These are phyloP conservation scores for Eucalyptus cloeziana DNA, from an alignment of 345 rosid species.

Conservation along the genomic window DNA sequence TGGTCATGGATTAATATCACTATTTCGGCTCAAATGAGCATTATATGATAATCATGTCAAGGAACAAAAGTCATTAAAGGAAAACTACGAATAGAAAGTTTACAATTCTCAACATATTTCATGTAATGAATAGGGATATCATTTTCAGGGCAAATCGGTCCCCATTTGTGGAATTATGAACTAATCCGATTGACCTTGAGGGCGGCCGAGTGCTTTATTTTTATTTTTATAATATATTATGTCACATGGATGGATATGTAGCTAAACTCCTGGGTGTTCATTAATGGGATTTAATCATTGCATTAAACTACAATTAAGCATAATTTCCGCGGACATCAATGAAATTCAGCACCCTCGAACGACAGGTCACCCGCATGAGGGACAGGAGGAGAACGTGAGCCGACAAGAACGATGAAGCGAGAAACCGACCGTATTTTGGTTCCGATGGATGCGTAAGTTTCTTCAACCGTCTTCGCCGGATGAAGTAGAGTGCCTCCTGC, in stretches of 20 bases:
- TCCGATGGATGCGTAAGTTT: background rate
- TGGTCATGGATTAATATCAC: background rate
- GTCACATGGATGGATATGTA: background rate
- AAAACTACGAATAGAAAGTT: background rate
- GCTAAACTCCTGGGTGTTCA: background rate
- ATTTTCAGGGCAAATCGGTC: accelerated
- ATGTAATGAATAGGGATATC: background rate
- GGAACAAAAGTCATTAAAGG: background rate
- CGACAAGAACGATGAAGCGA: background rate
- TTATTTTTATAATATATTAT: background rate
- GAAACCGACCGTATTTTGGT: background rate
- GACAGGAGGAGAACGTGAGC: background rate
- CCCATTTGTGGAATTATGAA: background rate
- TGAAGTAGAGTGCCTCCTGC: background rate
- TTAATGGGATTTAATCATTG: background rate
- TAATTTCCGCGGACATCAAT: background rate
- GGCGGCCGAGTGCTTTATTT: no score
- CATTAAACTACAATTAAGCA: background rate
- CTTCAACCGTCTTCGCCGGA: background rate
- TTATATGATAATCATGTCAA: background rate
- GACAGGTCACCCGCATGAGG: background rate
- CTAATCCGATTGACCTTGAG: background rate
- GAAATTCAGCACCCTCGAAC: background rate
- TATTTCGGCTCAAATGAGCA: background rate
- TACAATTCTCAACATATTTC: background rate